Conservation (phyloP, 176 grass and related monocot species). For the Oryza longistaminata region DNA sequence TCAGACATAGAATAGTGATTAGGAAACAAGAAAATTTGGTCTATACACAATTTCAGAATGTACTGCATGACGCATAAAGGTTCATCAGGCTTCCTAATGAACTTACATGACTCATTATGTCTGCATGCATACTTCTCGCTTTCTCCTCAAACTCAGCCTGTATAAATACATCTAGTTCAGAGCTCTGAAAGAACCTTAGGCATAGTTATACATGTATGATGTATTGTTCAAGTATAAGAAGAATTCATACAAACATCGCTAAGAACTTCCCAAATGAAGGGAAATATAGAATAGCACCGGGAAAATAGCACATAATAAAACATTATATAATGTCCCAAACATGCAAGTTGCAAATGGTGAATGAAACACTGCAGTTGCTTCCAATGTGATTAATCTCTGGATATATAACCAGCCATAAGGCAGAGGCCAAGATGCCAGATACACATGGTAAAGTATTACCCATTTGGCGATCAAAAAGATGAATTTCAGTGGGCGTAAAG, state of each 20-base stretch:
- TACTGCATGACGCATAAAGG: not conserved
- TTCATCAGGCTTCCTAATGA: not conserved
- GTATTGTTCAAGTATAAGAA: slow-evolving; percentile 24
- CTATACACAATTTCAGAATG: not conserved
- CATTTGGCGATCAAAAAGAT: not conserved
- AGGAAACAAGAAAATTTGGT: not conserved
- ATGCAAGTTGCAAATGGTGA: not conserved
- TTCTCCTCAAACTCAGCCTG: slow-evolving; percentile 83
- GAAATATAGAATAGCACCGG: not conserved
- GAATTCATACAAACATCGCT: not conserved
- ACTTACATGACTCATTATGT: slow-evolving; percentile 80
- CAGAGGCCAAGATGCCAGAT: not conserved
- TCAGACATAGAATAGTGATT: not conserved
- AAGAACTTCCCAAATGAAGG: not conserved
- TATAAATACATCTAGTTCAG: slow-evolving; percentile 34
- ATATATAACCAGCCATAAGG: not conserved
- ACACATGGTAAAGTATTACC: not conserved
- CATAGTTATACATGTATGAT: slow-evolving; percentile 2
- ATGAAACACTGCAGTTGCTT: not conserved
- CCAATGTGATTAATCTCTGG: not conserved
- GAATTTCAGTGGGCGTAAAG: not conserved
- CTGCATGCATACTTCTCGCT: slow-evolving; percentile 55
- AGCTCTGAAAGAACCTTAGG: not conserved
- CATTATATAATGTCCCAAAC: not conserved
- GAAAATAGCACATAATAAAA: not conserved